These are phyloP conservation scores for Blepharisma undulans DNA, from an alignment of 169 alveolate species.

Conservation along the genomic window DNA sequence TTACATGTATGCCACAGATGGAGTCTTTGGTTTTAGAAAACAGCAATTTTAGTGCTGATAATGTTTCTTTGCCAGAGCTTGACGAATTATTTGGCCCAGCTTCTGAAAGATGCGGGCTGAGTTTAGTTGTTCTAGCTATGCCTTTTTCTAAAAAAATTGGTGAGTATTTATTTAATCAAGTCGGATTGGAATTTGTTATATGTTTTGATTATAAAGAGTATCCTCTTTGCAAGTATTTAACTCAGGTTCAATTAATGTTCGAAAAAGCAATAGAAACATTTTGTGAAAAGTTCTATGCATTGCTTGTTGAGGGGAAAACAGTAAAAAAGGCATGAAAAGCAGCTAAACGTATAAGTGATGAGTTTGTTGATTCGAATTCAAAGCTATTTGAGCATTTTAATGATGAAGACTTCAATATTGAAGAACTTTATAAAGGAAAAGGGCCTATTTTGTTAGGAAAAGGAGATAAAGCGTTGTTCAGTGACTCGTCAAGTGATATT, in stretches of 20 bases:
- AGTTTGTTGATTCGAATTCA: not conserved
- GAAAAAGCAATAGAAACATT: constrained; percentile 3
- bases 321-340: not conserved
- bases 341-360: not conserved
- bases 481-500: not conserved
- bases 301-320: not conserved
- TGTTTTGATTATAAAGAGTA: constrained; percentile 20
- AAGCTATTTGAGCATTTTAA: not conserved
- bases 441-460: constrained; percentile 2
- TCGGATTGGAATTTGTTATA: not conserved
- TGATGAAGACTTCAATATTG: not conserved
- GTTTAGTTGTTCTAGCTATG: not conserved
- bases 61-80: not conserved
- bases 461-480: not conserved
- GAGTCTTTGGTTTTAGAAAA: constrained; percentile 1
- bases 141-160: constrained; percentile 21
- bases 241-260: not conserved
- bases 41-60: not conserved
- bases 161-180: not conserved
- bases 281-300: not conserved
- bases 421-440: not conserved
- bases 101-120: not conserved
- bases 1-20: not conserved
- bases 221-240: not conserved
- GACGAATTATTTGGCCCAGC: not conserved